Percentiles rank a stretch among this genome's conserved stretches.
phyloP scores from a whole-genome alignment of 2,329 filamentous ascomycete species.

The Neofusicoccum laricinum region DNA sequence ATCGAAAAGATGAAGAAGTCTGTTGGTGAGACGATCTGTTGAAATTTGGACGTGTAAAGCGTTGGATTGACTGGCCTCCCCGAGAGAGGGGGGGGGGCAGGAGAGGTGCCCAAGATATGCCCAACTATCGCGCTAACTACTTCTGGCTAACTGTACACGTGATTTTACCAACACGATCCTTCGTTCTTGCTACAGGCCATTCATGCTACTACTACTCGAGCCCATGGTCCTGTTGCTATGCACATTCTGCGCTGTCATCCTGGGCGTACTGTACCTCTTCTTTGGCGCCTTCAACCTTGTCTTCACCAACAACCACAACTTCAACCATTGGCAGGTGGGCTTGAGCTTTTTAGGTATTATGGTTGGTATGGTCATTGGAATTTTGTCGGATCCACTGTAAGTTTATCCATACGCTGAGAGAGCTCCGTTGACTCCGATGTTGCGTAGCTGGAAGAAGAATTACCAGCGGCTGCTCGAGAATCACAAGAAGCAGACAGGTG shows the following conservation, averaged over 20 bases:
- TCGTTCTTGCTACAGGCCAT: constrained; percentile 60
- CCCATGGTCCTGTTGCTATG: constrained; percentile 80
- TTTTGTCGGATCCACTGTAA: constrained; percentile 61
- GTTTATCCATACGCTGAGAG: too few relatives aligned
- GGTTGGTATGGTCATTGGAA: constrained; percentile 64
- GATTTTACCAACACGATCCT: too few relatives aligned
- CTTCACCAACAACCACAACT: constrained; percentile 70
- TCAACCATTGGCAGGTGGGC: constrained; percentile 77
- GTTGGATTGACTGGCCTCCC: too few relatives aligned
- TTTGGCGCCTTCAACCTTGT: constrained; percentile 85
- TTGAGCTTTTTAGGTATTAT: constrained; percentile 72
- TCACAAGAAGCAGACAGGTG: constrained; percentile 51
- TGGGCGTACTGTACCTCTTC: constrained; percentile 86
- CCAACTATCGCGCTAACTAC: too few relatives aligned
- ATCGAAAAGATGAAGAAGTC: constrained; percentile 72
- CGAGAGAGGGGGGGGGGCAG: too few relatives aligned
- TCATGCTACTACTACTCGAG: constrained; percentile 75
- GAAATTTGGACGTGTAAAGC: too few relatives aligned
- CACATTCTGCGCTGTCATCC: constrained; percentile 74
- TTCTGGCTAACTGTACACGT: too few relatives aligned
- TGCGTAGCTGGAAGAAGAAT: constrained; percentile 49
- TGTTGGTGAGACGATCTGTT: constrained; percentile 55
- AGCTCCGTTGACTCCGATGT: too few relatives aligned
- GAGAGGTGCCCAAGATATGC: too few relatives aligned
- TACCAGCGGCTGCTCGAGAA: constrained; percentile 57